Evolutionary conservation across 345 rosid genomes (phyloP).

Genomic region (Draba incana): DNA sequence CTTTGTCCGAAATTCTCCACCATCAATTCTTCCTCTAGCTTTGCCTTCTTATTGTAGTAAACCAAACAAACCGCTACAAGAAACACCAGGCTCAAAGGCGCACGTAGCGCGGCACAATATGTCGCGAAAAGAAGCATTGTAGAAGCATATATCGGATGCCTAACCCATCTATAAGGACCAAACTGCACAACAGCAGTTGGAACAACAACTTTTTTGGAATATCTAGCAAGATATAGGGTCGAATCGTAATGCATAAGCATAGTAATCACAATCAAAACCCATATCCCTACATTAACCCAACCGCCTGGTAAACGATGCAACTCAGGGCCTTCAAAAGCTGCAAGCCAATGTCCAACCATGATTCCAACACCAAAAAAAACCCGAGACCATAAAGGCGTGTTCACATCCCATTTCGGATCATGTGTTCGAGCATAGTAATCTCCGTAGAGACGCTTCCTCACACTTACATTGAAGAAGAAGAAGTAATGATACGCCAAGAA

Average conservation of each 20-base stretch:
- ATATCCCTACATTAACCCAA: slow-evolving; percentile 69
- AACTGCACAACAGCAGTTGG: slow-evolving; percentile 84
- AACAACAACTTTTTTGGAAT: slow-evolving; percentile 78
- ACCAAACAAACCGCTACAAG: slow-evolving; percentile 62
- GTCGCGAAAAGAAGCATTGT: slow-evolving; percentile 68
- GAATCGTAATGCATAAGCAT: slow-evolving; percentile 77
- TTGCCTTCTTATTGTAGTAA: slow-evolving; percentile 72
- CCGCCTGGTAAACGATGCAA: slow-evolving; percentile 74
- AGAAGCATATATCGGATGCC: slow-evolving; percentile 81
- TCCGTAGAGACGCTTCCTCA: slow-evolving; percentile 77
- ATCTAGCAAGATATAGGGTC: slow-evolving; percentile 82
- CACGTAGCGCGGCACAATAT: slow-evolving; percentile 68
- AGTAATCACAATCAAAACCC: slow-evolving; percentile 65
- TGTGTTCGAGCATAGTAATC: slow-evolving; percentile 66
- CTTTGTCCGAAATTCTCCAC: slow-evolving; percentile 72
- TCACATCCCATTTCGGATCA: slow-evolving; percentile 85
- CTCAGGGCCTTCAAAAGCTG: slow-evolving; percentile 90
- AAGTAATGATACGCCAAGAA: slow-evolving; percentile 87
- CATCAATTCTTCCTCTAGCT: slow-evolving; percentile 75
- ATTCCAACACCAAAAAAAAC: slow-evolving; percentile 63
- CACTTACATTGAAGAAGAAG: slow-evolving; percentile 82
- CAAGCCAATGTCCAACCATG: slow-evolving; percentile 78
- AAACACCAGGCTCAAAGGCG: slow-evolving; percentile 73
- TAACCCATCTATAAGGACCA: slow-evolving; percentile 88
- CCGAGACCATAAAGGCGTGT: slow-evolving; percentile 56